Base-by-base conservation (phyloP, 768 basidiomycete genomes). In the Macrolepiota dolichaula region DNA sequence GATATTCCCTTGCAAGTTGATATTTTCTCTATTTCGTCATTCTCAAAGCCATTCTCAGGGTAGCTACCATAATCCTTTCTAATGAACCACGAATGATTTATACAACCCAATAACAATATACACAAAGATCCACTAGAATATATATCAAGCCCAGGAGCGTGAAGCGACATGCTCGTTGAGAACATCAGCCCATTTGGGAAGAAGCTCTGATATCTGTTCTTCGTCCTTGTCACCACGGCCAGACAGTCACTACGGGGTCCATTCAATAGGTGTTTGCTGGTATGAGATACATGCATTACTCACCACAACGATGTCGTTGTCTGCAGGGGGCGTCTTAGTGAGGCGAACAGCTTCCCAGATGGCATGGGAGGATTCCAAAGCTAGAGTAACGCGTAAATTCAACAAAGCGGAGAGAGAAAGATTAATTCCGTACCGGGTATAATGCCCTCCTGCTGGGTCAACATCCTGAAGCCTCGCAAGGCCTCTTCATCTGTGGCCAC, bases 211-310 rank as follows among this genome's bases (percentile, higher is more conserved):
- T 60, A 99, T 95, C 70, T 98, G 91, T 66, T 96, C 91, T 3
- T 98, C 97, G 70, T 99, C 96, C 75, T 98, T 98, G 74, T 98
- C 95, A 17, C 97, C 97, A 64, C 96, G 86, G 53, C 96, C 96
- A 57, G 93, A 96, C 55, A 98, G 78, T 69, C 94, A 97, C 92
- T 96, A 62, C 35, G 17, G 22, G 42, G 36, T 68, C 62, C 44
- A 44, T 2, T 17, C 32, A 62, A 32, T 65, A 54, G 62, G 29
- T 58, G 12, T 27, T 11, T 19, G 27, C 55, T 24, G 37, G 42
- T 42, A 36, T 12, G 15, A 29, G 36, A 61, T 2, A 52, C 38
- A 54, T 15, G 13, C 49, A 46, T 32, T 6, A 83, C 94, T 75
- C 70, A 97, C 95, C 62, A 98, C 87, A 52, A 98, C 94, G 37